Evolutionary conservation across 441 rosid species (phyloP).

Genomic region (Eutrema salsugineum): DNA sequence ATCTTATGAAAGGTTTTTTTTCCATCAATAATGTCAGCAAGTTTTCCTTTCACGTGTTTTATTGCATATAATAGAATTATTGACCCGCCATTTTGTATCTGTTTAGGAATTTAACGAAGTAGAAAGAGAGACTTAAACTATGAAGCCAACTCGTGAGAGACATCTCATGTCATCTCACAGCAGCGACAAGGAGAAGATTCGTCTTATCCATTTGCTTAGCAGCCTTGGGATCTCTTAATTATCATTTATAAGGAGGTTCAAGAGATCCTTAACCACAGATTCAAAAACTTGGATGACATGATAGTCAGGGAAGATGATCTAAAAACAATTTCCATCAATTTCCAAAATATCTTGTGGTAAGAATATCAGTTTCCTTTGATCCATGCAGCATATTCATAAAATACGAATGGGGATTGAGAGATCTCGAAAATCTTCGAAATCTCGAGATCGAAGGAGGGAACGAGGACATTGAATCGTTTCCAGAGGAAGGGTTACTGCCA

Average conservation of each 20-base stretch:
- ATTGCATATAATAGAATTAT: not conserved
- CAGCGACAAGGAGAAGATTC: not conserved
- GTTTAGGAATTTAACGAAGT: not conserved
- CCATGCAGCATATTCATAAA: not conserved
- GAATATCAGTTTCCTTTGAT: not conserved
- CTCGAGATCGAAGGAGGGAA: slow-evolving; percentile 27
- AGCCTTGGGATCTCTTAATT: slow-evolving; percentile 7
- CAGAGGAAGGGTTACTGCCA: slow-evolving; percentile 36
- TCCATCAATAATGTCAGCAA: too few species aligned
- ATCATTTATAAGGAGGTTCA: not conserved
- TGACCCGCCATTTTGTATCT: not conserved
- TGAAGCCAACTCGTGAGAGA: slow-evolving; percentile 1
- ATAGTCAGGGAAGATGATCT: not conserved
- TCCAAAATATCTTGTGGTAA: slow-evolving; percentile 16
- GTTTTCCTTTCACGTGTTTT: not conserved
- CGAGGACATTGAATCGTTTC: slow-evolving; percentile 36
- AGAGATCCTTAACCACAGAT: not conserved
- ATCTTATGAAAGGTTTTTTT: too few species aligned
- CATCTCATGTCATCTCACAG: not conserved
- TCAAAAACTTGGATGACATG: not conserved
- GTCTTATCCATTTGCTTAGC: not conserved
- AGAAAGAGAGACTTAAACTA: not conserved
- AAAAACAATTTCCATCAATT: not conserved
- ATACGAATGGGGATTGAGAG: slow-evolving; percentile 22
- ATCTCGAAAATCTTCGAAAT: slow-evolving; percentile 25